phyloP scores from a whole-genome alignment of 768 basidiomycete species.

The Mycena polygramma region DNA sequence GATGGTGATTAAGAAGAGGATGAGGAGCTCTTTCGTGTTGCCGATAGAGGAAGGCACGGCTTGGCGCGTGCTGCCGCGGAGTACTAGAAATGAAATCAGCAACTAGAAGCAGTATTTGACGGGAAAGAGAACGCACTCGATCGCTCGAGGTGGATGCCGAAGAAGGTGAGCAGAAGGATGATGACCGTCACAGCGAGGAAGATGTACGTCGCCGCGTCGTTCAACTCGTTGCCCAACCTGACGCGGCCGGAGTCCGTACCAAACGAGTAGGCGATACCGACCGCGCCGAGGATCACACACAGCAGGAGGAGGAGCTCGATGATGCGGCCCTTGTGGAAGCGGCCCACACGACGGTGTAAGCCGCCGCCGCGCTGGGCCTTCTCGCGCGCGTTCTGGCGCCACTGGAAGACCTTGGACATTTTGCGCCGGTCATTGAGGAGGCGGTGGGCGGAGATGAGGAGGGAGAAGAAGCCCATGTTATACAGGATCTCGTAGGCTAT shows the following conservation, averaged over 20 bases:
- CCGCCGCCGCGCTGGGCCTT: background rate
- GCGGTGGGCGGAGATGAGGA: conserved; percentile 36
- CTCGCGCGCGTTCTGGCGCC: conserved; percentile 19
- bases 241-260: conserved; percentile 25
- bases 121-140: conserved; percentile 14
- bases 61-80: background rate
- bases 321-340: conserved; percentile 31
- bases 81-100: background rate
- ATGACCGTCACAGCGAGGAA: conserved; percentile 31
- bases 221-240: conserved; percentile 15
- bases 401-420: conserved; percentile 20
- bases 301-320: conserved; percentile 28
- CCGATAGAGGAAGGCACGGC: background rate
- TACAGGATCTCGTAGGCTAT: conserved; percentile 33
- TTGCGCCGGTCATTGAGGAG: conserved; percentile 32
- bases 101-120: background rate
- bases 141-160: conserved; percentile 25
- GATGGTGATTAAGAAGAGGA: conserved; percentile 23
- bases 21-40: conserved; percentile 13
- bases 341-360: conserved; percentile 4
- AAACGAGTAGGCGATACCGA: conserved; percentile 15
- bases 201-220: conserved; percentile 25
- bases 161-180: conserved; percentile 13
- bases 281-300: conserved; percentile 26
- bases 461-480: conserved; percentile 36